Base-by-base conservation (phyloP, 164 flowering plant genomes). In the Kalanchoe fedtschenkoi region DNA sequence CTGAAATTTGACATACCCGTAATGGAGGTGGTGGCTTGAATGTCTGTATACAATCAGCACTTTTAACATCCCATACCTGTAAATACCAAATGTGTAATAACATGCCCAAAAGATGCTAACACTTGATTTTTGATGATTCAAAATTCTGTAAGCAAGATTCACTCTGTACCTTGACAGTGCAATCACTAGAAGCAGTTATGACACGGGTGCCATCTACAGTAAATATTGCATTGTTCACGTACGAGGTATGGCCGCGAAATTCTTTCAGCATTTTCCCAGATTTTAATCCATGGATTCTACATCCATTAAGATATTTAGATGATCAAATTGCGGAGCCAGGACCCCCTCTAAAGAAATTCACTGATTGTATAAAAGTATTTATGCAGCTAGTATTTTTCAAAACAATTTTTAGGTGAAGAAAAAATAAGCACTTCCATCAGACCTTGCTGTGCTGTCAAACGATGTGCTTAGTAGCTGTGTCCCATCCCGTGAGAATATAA, bases 381-480 rank as follows among this genome's bases (percentile, higher is more conserved):
- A 19, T 51, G 4, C 56, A 51, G 56, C 39, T 37, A 9, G 13
- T 37, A 37, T 9, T 29, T 51, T 46, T 46, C 2, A 14, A 47
- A 47, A 5, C 33, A 51, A 13, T 24, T 26, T 22, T 34, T 34
- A 58, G 10, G n/a, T 58, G 38, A 11, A 19, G 34, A 10, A 32
- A 42, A n/a, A 16, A 37, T 34, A 58, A 26, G 38, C 26, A 66
- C 61, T 35, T 54, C 9, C 2, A 58, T 13, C 41, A 60, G 67
- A 95, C 99, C 99, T 87, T 69, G 99, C 99, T 22, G 99, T 91
- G 78, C 86, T 78, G 69, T 95, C 99, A 77, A 95, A 89, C 54
- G 99, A 95, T 77, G 99, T 70, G 72, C 99, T 95, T 62, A 95
- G 73, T 37, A 95, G 70, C 76, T 95, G 99, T 65, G 80, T 91